Evolutionary conservation across 768 basidiomycete genomes (phyloP).

Genomic region (Amanita rubescens): DNA sequence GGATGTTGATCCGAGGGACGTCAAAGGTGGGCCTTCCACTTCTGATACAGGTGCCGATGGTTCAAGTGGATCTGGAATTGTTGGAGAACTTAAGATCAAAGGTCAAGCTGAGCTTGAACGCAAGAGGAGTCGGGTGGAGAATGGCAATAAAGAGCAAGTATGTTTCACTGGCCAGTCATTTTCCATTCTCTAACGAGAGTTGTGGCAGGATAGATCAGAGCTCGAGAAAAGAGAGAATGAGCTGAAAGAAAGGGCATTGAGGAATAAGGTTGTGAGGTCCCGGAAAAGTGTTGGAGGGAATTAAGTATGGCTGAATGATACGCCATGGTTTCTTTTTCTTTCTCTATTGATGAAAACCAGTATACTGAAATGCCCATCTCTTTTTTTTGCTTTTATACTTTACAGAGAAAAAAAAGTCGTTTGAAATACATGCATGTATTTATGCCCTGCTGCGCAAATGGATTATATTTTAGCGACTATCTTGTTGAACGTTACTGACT

Average conservation of each 20-base stretch:
- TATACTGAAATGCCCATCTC: constrained; percentile 4
- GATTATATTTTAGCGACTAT: neutral
- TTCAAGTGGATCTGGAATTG: constrained; percentile 15
- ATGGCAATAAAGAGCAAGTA: constrained; percentile 21
- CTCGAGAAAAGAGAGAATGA: constrained; percentile 70
- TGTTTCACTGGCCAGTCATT: neutral
- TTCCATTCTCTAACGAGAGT: constrained; percentile 13
- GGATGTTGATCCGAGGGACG: constrained; percentile 7
- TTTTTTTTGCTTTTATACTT: neutral
- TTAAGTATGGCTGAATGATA: neutral
- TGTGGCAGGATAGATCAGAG: constrained; percentile 28
- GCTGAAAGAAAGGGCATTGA: constrained; percentile 70
- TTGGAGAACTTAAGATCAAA: constrained; percentile 64
- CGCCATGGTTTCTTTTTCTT: neutral
- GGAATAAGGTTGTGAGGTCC: constrained; percentile 75
- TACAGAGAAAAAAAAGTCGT: neutral
- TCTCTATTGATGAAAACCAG: neutral
- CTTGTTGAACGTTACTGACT: neutral
- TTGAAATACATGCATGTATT: neutral
- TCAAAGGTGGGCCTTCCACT: constrained; percentile 31
- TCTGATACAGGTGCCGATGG: constrained; percentile 7
- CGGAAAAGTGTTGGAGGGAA: constrained; percentile 37
- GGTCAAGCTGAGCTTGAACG: constrained; percentile 57
- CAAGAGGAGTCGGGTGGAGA: constrained; percentile 49
- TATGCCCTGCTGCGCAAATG: neutral